Conservation (phyloP, 805 yeast species). For the Candida sonorensis region DNA sequence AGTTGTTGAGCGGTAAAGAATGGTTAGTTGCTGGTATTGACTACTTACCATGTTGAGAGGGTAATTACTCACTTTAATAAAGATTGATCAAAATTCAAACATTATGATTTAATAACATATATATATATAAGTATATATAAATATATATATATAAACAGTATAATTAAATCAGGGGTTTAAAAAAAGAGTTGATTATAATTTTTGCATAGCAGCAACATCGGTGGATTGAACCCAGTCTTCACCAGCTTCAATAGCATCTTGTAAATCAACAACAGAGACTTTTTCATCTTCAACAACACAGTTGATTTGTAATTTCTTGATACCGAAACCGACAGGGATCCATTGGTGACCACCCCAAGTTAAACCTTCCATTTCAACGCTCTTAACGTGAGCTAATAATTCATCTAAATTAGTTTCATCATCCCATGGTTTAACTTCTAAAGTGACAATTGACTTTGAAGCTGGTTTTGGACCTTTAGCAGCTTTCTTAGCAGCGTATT, state of each 20-base stretch:
- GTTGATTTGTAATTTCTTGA: constrained; percentile 98
- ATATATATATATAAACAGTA: too few relatives aligned
- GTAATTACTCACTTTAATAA: too few relatives aligned
- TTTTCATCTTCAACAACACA: constrained; percentile 95
- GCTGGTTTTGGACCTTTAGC: constrained; percentile 97
- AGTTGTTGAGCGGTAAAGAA: constrained; percentile 33
- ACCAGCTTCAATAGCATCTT: constrained; percentile 71
- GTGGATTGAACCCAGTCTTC: constrained; percentile 99
- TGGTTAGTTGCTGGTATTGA: constrained; percentile 49
- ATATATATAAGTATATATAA: too few relatives aligned
- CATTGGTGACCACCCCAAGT: constrained; percentile 97
- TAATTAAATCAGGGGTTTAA: too few relatives aligned
- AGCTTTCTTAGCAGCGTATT: constrained; percentile 96
- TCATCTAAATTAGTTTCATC: constrained; percentile 96
- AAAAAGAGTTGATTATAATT: constrained; percentile 68
- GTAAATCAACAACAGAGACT: constrained; percentile 90
- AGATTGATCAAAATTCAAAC: background rate
- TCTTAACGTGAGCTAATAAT: constrained; percentile 80
- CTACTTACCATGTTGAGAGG: constrained; percentile 32
- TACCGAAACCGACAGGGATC: constrained; percentile 98
- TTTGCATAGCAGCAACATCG: constrained; percentile 97
- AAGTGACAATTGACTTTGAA: constrained; percentile 94
- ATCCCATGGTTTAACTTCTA: constrained; percentile 99
- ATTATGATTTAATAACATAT: too few relatives aligned
- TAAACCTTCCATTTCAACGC: constrained; percentile 86